Evolutionary conservation across 78 protist species (phyloP), one percentile per base, ranked within the genome.

Genomic region (Dictyostelium capitatum): DNA sequence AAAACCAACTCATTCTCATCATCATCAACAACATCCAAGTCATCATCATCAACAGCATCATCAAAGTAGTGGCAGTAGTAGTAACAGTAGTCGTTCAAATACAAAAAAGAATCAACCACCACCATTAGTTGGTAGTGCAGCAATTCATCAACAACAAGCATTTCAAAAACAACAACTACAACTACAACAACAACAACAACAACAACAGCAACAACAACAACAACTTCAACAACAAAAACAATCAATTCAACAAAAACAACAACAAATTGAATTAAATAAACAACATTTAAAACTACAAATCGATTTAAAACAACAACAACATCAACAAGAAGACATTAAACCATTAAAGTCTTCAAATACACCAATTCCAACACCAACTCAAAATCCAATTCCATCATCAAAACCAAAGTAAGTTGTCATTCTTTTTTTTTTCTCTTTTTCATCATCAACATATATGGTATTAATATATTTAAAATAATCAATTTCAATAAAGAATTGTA

Each of bases 271-370:
- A 48, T 23, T 7, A 19, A 50, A 70, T 32, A 19, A 70, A 37
- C 78, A 70, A 70, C 78, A 70, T 32, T 41, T 43, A n/a, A 50
- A 72, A 72, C 79, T 41, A 72, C 79, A 72, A 72, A 72, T 57
- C 4, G 67, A 23, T 57, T 53, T 41, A 20, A 43, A 30, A 10
- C 80, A 74, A 48, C 28, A n/a, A 11, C 79, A 72, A 20, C 28
- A 30, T 7, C 80, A 74, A 48, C 28, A n/a, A 11, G 41, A 74
- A 47, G 62, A 75, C 6, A 15, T 17, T 37, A 56, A 69, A 32
- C 43, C 84, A 19, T 37, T 72, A 57, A 59, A 43, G 56, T 23
- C 69, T 17, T 25, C 32, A 14, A 57, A 23, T 57, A 20, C 28
- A 56, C n/a, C 65, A 56, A 6, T 25, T 20, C 6, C 65, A 53